These are phyloP conservation scores for Aphanoascus verrucosus DNA, from an alignment of 2,329 filamentous ascomycete genomes.

Conservation along the genomic window DNA sequence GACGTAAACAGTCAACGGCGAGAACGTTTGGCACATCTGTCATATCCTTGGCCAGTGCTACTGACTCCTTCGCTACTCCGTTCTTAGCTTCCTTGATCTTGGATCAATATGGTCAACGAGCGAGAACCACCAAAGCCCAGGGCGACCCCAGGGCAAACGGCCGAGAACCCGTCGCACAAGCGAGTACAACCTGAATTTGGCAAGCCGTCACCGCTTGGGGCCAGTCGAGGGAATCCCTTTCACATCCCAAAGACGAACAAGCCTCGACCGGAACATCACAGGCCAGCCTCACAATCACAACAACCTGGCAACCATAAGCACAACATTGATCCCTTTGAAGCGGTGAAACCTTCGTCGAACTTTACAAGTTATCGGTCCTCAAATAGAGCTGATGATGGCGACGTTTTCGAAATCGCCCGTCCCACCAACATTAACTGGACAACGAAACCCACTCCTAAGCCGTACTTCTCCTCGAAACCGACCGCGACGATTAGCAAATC, in stretches of 20 bases:
- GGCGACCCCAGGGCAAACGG: conserved; percentile 28
- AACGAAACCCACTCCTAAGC: conserved; percentile 42
- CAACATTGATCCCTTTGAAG: conserved; percentile 33
- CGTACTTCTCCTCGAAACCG: conserved; percentile 44
- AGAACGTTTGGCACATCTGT: no score
- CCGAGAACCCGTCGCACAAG: conserved; percentile 26
- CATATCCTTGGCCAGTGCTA: neutral
- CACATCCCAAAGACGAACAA: conserved; percentile 43
- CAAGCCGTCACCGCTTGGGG: conserved; percentile 46
- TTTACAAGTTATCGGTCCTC: conserved; percentile 25
- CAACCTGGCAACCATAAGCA: conserved; percentile 17
- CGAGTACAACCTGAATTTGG: conserved; percentile 45
- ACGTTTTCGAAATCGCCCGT: conserved; percentile 37
- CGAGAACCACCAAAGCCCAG: conserved; percentile 36
- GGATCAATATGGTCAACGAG: conserved; percentile 42
- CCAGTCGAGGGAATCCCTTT: conserved; percentile 37
- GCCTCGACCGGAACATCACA: conserved; percentile 42
- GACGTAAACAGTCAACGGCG: no score
- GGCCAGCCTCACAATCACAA: conserved; percentile 21
- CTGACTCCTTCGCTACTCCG: neutral
- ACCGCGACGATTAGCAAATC: conserved; percentile 31
- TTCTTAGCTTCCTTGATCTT: neutral
- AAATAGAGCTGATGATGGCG: conserved; percentile 21
- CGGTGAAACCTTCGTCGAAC: conserved; percentile 27
- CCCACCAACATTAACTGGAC: conserved; percentile 41